Percentiles rank a stretch among this genome's conserved stretches.
phyloP scores from a whole-genome alignment of 2,329 filamentous ascomycete genomes.

The Fusarium floridanum region DNA sequence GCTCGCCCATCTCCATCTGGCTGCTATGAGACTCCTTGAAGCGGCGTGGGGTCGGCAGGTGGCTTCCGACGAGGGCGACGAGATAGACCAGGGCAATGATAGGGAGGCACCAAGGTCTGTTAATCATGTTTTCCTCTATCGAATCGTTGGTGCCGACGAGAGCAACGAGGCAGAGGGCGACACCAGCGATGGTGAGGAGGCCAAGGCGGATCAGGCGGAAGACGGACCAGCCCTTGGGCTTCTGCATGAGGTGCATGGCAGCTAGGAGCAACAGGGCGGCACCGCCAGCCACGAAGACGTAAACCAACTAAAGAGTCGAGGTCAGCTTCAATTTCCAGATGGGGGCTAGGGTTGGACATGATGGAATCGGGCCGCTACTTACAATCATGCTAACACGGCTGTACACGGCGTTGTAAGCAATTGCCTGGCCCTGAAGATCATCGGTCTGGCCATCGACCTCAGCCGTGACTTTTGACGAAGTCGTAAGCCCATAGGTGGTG shows the following conservation, averaged over 20 bases:
- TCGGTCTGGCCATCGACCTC: too few species aligned
- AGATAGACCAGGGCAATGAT: not conserved
- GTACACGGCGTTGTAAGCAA: not conserved
- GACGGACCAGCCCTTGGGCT: not conserved
- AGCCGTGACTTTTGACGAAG: not conserved
- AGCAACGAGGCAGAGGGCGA: not conserved
- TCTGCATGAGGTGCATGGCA: not conserved
- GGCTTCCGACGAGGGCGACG: not conserved
- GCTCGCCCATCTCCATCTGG: not conserved
- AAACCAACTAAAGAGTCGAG: not conserved
- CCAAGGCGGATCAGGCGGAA: not conserved
- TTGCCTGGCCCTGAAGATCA: too few species aligned
- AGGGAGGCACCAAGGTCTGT: not conserved
- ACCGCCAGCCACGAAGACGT: not conserved
- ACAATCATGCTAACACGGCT: not conserved
- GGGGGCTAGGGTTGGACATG: too few species aligned
- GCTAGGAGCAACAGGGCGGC: not conserved
- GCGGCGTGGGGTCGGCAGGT: not conserved
- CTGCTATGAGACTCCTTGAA: not conserved
- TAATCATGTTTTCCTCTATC: accelerated
- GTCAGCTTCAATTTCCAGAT: not conserved
- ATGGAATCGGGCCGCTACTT: not conserved
- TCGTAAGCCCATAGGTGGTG: not conserved
- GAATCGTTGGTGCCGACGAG: not conserved
- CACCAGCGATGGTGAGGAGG: not conserved